A percentile compares a stretch with the other conserved stretches of the same genome.
Conservation (phyloP, 768 basidiomycete genomes). For the Paxillus rubicundulus region DNA sequence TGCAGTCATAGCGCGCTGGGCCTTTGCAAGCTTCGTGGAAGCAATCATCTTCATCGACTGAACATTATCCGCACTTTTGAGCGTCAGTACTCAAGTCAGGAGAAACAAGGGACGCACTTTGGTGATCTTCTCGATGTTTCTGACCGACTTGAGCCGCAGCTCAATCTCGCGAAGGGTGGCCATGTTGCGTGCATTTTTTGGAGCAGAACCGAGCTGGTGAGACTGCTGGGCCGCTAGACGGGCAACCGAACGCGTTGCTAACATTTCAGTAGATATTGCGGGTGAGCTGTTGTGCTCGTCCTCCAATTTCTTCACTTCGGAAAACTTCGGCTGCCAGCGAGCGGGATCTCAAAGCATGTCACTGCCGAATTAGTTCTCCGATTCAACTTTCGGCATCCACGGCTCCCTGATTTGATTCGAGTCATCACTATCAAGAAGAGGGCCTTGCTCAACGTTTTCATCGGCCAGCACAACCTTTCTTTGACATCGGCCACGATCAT, state of each 20-base stretch:
- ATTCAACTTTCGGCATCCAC: slow-evolving; percentile 24
- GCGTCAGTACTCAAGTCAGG: neutral
- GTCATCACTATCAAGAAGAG: slow-evolving; percentile 8
- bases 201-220: slow-evolving; percentile 37
- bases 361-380: slow-evolving; percentile 23
- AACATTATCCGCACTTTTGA: slow-evolving; percentile 7
- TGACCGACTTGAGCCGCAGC: slow-evolving; percentile 91
- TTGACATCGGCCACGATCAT: slow-evolving; percentile 17
- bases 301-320: slow-evolving; percentile 19
- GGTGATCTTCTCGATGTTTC: slow-evolving; percentile 99
- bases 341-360: slow-evolving; percentile 16
- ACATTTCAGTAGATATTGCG: slow-evolving; percentile 35
- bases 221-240: slow-evolving; percentile 42
- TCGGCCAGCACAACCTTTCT: slow-evolving; percentile 7
- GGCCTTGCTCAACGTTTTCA: slow-evolving; percentile 10
- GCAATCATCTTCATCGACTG: slow-evolving; percentile 99
- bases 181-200: slow-evolving; percentile 74
- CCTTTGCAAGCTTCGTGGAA: slow-evolving; percentile 93
- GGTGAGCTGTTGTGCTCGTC: slow-evolving; percentile 12
- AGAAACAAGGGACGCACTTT: slow-evolving; percentile 56
- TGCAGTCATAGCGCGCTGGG: slow-evolving; percentile 86
- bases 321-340: slow-evolving; percentile 40
- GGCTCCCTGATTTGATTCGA: slow-evolving; percentile 5
- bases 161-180: slow-evolving; percentile 98
- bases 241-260: slow-evolving; percentile 47